Evolutionary conservation across 805 yeast genomes (phyloP).

Genomic region (Citeromyces matritensis): DNA sequence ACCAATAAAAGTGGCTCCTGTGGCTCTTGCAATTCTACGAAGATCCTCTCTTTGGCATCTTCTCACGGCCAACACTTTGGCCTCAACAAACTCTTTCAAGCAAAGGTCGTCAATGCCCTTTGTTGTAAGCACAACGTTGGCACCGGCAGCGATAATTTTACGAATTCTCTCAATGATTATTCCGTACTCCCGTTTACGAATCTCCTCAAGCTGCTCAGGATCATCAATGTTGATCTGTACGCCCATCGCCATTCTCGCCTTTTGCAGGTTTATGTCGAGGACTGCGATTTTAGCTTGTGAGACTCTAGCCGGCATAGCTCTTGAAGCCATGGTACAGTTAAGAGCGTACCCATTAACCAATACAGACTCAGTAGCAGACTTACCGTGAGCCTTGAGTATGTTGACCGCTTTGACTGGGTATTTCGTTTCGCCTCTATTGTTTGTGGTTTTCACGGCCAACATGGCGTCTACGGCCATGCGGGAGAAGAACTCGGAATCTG

Average conservation of each 20-base stretch:
- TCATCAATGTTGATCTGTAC: slow-evolving; percentile 94
- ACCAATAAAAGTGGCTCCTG: slow-evolving; percentile 85
- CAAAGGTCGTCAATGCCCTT: slow-evolving; percentile 93
- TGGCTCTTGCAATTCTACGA: slow-evolving; percentile 92
- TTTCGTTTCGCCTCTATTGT: slow-evolving; percentile 73
- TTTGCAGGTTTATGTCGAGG: slow-evolving; percentile 84
- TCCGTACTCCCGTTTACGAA: slow-evolving; percentile 78
- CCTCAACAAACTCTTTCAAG: slow-evolving; percentile 80
- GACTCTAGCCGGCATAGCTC: slow-evolving; percentile 78
- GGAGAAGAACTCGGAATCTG: slow-evolving; percentile 84
- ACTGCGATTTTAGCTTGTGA: slow-evolving; percentile 71
- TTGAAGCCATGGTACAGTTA: slow-evolving; percentile 94
- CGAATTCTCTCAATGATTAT: slow-evolving; percentile 71
- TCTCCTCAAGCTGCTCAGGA: slow-evolving; percentile 92
- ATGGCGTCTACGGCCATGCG: slow-evolving; percentile 90
- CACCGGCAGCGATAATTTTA: slow-evolving; percentile 76
- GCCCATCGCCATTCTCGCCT: slow-evolving; percentile 96
- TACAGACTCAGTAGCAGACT: slow-evolving; percentile 74
- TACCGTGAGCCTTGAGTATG: slow-evolving; percentile 92
- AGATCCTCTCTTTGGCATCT: slow-evolving; percentile 95
- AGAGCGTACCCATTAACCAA: slow-evolving; percentile 89
- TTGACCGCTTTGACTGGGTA: slow-evolving; percentile 97
- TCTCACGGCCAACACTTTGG: slow-evolving; percentile 90
- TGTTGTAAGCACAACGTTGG: slow-evolving; percentile 84
- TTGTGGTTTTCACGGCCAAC: slow-evolving; percentile 85